Evolutionary conservation across 2,329 filamentous ascomycete genomes (phyloP).

Genomic region (Coniochaeta pulveracea): DNA sequence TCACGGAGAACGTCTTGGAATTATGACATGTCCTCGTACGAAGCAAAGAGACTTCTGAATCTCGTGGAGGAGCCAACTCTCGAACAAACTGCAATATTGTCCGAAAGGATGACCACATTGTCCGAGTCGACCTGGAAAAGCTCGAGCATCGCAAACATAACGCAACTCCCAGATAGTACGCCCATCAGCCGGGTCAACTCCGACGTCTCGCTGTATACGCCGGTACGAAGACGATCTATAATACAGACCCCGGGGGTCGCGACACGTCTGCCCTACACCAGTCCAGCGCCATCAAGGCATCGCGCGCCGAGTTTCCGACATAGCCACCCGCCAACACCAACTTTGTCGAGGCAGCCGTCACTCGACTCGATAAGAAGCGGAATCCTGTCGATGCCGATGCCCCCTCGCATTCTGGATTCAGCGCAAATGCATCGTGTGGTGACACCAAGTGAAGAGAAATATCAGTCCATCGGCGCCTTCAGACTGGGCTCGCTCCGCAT

Average conservation of each 20-base stretch:
- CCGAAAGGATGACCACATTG: constrained; percentile 21
- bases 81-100: constrained; percentile 20
- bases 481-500: constrained; percentile 52
- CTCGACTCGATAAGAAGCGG: constrained; percentile 23
- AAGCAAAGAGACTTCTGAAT: constrained; percentile 30
- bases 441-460: constrained; percentile 44
- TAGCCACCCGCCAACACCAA: constrained; percentile 26
- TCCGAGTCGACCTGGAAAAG: constrained; percentile 24
- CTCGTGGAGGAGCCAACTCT: constrained; percentile 21
- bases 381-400: constrained; percentile 25
- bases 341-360: constrained; percentile 25
- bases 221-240: constrained; percentile 34
- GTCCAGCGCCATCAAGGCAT: constrained; percentile 13
- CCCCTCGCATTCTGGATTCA: constrained; percentile 13
- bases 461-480: constrained; percentile 48
- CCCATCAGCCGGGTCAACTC: constrained; percentile 29
- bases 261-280: constrained; percentile 23
- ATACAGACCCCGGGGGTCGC: constrained; percentile 38
- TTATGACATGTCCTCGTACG: constrained; percentile 32
- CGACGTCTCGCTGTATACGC: constrained; percentile 34
- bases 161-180: constrained; percentile 11
- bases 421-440: constrained; percentile 22
- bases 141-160: constrained; percentile 17
- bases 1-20: constrained; percentile 26
- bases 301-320: constrained; percentile 24